Evolutionary conservation across 1,139 yeast species (phyloP).

Genomic region (Sugiyamaella neomexicana): DNA sequence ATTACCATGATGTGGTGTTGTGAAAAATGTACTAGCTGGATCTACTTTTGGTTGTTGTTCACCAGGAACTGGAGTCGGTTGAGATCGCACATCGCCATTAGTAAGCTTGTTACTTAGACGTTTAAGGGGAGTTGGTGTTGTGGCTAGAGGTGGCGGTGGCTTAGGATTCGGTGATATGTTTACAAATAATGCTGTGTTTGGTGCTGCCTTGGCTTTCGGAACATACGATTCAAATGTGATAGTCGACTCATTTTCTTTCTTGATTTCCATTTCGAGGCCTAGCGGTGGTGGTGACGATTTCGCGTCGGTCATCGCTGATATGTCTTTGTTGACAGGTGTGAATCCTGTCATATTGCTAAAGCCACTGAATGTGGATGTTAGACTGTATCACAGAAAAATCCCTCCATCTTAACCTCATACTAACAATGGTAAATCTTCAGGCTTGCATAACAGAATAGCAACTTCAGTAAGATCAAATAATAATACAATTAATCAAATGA

Average conservation of each 20-base stretch:
- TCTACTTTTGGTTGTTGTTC: not conserved
- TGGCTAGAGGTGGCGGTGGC: not conserved
- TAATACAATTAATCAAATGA: not conserved
- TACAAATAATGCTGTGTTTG: not conserved
- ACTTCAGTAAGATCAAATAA: not conserved
- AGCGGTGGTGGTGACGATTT: not conserved
- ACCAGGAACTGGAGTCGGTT: not conserved
- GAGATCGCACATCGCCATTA: not conserved
- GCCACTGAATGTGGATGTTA: no score
- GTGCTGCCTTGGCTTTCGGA: no score
- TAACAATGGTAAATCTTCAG: not conserved
- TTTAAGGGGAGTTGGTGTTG: not conserved
- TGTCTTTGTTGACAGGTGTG: conserved; percentile 22
- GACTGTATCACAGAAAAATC: no score
- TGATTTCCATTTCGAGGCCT: not conserved
- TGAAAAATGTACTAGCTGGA: conserved; percentile 10
- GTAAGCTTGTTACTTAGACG: not conserved
- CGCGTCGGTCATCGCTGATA: not conserved
- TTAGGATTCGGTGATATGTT: not conserved
- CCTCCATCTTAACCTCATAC: no score
- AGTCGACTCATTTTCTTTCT: not conserved
- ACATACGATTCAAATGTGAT: not conserved
- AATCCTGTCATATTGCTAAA: conserved; percentile 25
- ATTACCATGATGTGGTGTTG: conserved; percentile 27
- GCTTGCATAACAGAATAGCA: not conserved